phyloP scores from a whole-genome alignment of 768 basidiomycete species.

The Sarcodon aspratus region DNA sequence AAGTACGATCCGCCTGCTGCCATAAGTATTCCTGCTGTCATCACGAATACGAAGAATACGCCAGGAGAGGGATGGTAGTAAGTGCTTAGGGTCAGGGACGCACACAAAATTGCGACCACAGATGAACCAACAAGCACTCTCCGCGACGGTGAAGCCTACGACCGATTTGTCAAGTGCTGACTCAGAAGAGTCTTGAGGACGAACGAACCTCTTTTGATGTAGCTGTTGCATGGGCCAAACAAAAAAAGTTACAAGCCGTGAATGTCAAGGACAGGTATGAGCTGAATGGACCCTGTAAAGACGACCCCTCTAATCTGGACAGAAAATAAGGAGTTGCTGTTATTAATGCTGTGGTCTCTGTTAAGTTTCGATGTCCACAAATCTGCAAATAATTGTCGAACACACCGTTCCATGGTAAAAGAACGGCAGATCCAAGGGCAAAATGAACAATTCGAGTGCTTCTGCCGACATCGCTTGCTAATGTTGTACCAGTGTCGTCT shows the following conservation, averaged over 20 bases:
- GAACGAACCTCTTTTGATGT: slow-evolving; percentile 53
- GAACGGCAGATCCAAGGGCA: slow-evolving; percentile 63
- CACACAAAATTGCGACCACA: slow-evolving; percentile 39
- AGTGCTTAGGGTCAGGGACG: slow-evolving; percentile 56
- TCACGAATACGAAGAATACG: slow-evolving; percentile 53
- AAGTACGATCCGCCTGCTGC: slow-evolving; percentile 62
- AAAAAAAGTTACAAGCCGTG: slow-evolving; percentile 55
- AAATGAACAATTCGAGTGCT: slow-evolving; percentile 57
- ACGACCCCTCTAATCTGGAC: slow-evolving; percentile 51
- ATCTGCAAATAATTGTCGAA: slow-evolving; percentile 2
- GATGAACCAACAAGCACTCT: slow-evolving; percentile 42
- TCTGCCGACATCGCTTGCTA: slow-evolving; percentile 8
- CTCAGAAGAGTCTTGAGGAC: neutral
- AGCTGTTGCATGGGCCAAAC: slow-evolving; percentile 64
- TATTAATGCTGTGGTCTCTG: slow-evolving; percentile 54
- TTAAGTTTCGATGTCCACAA: neutral
- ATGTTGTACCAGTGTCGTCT: slow-evolving; percentile 1
- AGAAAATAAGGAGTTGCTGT: slow-evolving; percentile 79
- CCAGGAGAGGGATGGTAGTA: slow-evolving; percentile 41
- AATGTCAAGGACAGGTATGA: slow-evolving; percentile 34
- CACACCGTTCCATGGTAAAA: slow-evolving; percentile 85
- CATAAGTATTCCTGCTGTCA: slow-evolving; percentile 48
- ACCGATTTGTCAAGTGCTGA: neutral
- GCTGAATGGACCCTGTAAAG: slow-evolving; percentile 35
- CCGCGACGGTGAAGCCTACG: slow-evolving; percentile 47